Conservation (phyloP, 257 asterid species). For the Orobanche coerulescens region DNA sequence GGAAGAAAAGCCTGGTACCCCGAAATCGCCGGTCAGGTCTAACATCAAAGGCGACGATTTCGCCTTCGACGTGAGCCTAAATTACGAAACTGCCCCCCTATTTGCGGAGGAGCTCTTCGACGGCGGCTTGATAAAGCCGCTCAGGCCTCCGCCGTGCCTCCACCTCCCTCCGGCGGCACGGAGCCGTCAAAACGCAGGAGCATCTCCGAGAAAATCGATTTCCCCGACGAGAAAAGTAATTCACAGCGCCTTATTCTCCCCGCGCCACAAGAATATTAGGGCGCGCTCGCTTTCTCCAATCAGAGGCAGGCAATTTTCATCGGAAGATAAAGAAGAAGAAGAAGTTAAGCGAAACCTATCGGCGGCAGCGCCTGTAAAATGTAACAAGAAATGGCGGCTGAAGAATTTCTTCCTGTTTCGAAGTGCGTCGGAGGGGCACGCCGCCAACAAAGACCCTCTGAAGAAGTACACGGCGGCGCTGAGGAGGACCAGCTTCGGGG, state of each 20-base stretch:
- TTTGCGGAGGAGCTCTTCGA: slow-evolving; percentile 76
- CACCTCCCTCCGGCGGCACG: background rate
- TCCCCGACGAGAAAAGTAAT: slow-evolving; percentile 15
- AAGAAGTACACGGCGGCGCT: slow-evolving; percentile 34
- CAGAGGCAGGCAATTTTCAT: slow-evolving; percentile 30
- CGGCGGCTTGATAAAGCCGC: slow-evolving; percentile 62
- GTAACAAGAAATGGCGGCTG: slow-evolving; percentile 36
- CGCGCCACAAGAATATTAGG: slow-evolving; percentile 7
- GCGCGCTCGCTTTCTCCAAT: slow-evolving; percentile 63
- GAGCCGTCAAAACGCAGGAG: background rate
- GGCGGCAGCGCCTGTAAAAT: slow-evolving; percentile 11
- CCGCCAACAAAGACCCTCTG: slow-evolving; percentile 36
- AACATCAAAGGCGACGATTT: slow-evolving; percentile 33
- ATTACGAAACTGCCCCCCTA: slow-evolving; percentile 31
- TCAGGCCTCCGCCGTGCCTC: slow-evolving; percentile 31
- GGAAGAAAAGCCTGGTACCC: slow-evolving; percentile 33
- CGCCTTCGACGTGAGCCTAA: slow-evolving; percentile 44
- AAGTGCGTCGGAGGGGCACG: slow-evolving; percentile 49
- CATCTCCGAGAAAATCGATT: no score
- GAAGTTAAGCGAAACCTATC: no score
- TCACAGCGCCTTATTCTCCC: slow-evolving; percentile 24
- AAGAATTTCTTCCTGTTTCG: slow-evolving; percentile 39
- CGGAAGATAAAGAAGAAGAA: slow-evolving; percentile 43
- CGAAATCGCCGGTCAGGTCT: slow-evolving; percentile 5
- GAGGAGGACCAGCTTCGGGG: slow-evolving; percentile 18